These are phyloP conservation scores for Hymenochaete sp. DNA, from an alignment of 1,284 basidiomycete genomes.

Conservation along the genomic window DNA sequence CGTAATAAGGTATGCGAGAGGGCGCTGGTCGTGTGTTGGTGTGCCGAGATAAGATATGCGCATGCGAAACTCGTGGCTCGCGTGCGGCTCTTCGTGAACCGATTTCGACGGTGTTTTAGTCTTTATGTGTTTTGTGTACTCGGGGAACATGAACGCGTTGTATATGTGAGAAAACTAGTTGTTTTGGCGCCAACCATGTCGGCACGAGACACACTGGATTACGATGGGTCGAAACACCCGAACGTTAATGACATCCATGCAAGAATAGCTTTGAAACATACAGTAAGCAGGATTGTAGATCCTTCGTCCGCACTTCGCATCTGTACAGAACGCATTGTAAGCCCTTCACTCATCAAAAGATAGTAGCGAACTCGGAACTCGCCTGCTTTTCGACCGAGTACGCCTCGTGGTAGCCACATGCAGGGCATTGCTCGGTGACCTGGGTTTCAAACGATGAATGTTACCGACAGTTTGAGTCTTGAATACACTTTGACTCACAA, in stretches of 20 bases:
- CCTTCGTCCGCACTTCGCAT: constrained; percentile 86
- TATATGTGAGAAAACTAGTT: too few relatives aligned
- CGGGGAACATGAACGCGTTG: too few relatives aligned
- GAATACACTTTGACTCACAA: constrained; percentile 36
- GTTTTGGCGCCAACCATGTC: constrained; percentile 71
- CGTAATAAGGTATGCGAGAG: not conserved
- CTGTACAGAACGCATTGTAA: constrained; percentile 30
- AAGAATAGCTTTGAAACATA: constrained; percentile 29
- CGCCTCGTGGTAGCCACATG: constrained; percentile 77
- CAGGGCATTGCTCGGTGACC: constrained; percentile 90
- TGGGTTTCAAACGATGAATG: constrained; percentile 28
- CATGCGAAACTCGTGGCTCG: too few relatives aligned
- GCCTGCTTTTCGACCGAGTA: constrained; percentile 76
- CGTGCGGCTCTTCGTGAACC: too few relatives aligned
- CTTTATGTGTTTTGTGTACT: too few relatives aligned
- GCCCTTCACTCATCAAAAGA: constrained; percentile 2
- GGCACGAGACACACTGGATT: constrained; percentile 57
- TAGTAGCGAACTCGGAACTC: constrained; percentile 21
- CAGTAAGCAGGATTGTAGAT: constrained; percentile 76
- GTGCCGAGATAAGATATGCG: too few relatives aligned
- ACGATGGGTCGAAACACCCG: constrained; percentile 6
- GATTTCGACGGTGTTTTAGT: too few relatives aligned
- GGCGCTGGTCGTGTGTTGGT: not conserved
- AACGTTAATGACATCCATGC: not conserved
- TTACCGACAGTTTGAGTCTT: not conserved